Conservation (phyloP, 805 yeast genomes). For the Saturnispora silvae region DNA sequence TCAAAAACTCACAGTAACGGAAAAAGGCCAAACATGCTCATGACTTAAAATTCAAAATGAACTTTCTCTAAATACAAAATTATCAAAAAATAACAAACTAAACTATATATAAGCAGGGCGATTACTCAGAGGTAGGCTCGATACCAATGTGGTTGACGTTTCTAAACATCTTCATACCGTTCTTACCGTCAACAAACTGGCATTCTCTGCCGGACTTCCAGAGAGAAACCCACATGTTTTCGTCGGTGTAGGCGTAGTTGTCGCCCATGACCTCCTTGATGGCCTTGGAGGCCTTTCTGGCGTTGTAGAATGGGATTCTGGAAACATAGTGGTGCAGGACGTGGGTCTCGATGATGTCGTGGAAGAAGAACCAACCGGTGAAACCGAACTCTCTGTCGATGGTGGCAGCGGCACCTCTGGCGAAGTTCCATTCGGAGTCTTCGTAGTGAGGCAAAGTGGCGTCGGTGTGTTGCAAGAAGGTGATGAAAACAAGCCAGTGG, state of each 20-base stretch:
- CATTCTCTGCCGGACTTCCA: constrained; percentile 58
- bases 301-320: constrained; percentile 81
- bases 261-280: constrained; percentile 79
- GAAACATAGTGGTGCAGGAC: constrained; percentile 79
- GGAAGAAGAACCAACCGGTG: constrained; percentile 69
- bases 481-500: constrained; percentile 86
- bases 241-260: constrained; percentile 56
- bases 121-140: constrained; percentile 2
- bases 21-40: too few species aligned
- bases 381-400: constrained; percentile 79
- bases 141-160: constrained; percentile 54
- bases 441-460: constrained; percentile 73
- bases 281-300: constrained; percentile 68
- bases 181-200: constrained; percentile 65
- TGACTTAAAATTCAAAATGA: too few species aligned
- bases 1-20: too few species aligned
- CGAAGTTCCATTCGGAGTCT: constrained; percentile 68
- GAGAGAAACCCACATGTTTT: constrained; percentile 61
- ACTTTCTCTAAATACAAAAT: too few species aligned
- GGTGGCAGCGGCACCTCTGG: constrained; percentile 85
- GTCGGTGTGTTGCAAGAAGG: constrained; percentile 78
- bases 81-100: too few species aligned
- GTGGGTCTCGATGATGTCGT: constrained; percentile 85
- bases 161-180: constrained; percentile 66
- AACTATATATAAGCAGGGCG: too few species aligned